A percentile compares a stretch with the other conserved stretches of the same genome.
These are phyloP conservation scores for Allantophomopsis cytisporea DNA, from an alignment of 2,329 filamentous ascomycete species.

Conservation along the genomic window DNA sequence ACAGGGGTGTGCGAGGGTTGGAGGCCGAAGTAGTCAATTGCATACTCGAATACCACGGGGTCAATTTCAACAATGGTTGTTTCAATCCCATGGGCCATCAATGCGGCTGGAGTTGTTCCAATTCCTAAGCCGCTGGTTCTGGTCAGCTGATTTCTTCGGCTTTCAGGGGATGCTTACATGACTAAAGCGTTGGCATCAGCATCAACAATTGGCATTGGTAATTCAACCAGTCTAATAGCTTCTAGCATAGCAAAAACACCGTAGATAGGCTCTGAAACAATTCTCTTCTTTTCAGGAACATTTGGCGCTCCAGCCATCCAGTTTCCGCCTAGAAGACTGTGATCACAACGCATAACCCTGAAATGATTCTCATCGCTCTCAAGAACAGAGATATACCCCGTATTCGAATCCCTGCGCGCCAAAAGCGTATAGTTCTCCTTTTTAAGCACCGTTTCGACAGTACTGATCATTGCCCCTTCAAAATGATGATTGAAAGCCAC, in stretches of 20 bases:
- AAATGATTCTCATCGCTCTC: conserved; percentile 61
- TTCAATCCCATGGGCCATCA: conserved; percentile 78
- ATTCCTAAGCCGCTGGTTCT: conserved; percentile 67
- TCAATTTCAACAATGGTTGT: conserved; percentile 95
- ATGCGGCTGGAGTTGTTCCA: conserved; percentile 76
- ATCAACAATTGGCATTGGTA: conserved; percentile 37
- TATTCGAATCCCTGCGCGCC: conserved; percentile 73
- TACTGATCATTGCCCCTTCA: conserved; percentile 43
- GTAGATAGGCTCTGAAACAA: conserved; percentile 84
- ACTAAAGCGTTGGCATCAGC: conserved; percentile 67
- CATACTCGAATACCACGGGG: conserved; percentile 74
- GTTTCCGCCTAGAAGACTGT: conserved; percentile 85
- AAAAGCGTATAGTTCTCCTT: conserved; percentile 60
- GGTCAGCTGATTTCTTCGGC: conserved; percentile 7
- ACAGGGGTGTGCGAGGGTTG: conserved; percentile 65
- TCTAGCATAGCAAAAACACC: conserved; percentile 94
- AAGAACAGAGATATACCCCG: conserved; percentile 84
- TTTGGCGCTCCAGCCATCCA: conserved; percentile 46
- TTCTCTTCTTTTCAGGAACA: conserved; percentile 49
- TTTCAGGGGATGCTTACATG: conserved; percentile 43
- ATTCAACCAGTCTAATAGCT: conserved; percentile 69
- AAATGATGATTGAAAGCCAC: conserved; percentile 63
- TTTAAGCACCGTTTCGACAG: conserved; percentile 48
- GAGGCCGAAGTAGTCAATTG: conserved; percentile 69
- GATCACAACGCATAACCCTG: conserved; percentile 80